Conservation (phyloP, 169 alveolate species). For the Cryptosporidium ubiquitum region DNA sequence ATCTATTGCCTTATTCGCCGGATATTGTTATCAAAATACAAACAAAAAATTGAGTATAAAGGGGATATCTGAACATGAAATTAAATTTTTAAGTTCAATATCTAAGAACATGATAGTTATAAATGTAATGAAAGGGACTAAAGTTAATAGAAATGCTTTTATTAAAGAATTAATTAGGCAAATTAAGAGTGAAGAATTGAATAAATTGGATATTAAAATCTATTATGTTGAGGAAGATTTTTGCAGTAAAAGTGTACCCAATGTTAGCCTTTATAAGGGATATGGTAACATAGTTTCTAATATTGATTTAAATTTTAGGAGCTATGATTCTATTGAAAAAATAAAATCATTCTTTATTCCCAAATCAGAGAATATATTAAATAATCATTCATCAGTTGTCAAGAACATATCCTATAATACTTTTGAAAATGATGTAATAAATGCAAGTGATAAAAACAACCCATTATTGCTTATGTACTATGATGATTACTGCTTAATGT, state of each 20-base stretch:
- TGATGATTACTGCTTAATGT: constrained; percentile 40
- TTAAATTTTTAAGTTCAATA: background rate
- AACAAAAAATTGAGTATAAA: background rate
- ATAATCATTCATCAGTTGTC: background rate
- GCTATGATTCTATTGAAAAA: background rate
- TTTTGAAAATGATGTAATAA: constrained; percentile 29
- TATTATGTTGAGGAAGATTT: background rate
- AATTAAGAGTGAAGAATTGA: background rate
- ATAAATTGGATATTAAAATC: background rate
- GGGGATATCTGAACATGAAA: background rate
- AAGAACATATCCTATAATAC: background rate
- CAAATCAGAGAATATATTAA: background rate
- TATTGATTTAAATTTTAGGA: background rate
- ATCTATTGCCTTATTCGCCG: background rate
- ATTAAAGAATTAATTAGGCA: background rate
- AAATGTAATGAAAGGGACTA: background rate
- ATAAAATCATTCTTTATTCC: constrained; percentile 1
- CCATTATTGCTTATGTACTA: constrained; percentile 50
- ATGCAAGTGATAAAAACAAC: background rate
- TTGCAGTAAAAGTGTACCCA: background rate
- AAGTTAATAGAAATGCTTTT: background rate
- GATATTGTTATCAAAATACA: background rate
- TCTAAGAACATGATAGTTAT: constrained; percentile 3
- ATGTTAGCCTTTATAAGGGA: background rate
- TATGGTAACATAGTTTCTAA: background rate